Conservation (phyloP, 768 basidiomycete genomes). For the Strobilomyces dryophilus region DNA sequence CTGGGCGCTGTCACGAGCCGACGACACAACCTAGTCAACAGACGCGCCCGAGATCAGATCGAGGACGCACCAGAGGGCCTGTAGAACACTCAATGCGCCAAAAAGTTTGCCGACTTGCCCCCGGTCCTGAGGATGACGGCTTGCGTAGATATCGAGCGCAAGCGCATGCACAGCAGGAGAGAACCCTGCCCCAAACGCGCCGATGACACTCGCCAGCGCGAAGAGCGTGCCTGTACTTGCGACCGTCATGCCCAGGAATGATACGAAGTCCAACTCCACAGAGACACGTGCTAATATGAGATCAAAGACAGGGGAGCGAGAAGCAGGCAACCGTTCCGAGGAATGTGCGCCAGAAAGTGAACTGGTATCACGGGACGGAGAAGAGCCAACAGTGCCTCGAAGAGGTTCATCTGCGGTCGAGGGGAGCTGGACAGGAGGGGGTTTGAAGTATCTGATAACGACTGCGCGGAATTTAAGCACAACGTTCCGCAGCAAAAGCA, state of each 20-base stretch:
- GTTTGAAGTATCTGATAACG: constrained; percentile 50
- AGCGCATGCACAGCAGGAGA: constrained; percentile 67
- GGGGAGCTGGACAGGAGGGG: constrained; percentile 27
- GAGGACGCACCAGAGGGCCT: constrained; percentile 52
- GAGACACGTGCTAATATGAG: constrained; percentile 64
- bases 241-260: constrained; percentile 48
- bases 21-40: background rate
- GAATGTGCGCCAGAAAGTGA: background rate
- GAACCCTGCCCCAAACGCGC: constrained; percentile 60
- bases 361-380: constrained; percentile 2
- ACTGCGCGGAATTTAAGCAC: constrained; percentile 33
- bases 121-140: constrained; percentile 38
- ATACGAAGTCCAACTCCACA: constrained; percentile 49
- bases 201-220: constrained; percentile 43
- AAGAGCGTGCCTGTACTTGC: constrained; percentile 48
- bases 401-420: constrained; percentile 17
- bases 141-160: constrained; percentile 60
- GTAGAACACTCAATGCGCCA: constrained; percentile 73
- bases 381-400: background rate
- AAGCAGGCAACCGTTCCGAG: background rate
- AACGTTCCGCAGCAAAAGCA: background rate
- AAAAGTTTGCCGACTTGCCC: constrained; percentile 72
- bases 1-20: constrained; percentile 42
- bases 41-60: background rate
- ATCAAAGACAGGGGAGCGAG: constrained; percentile 56